Conservation (phyloP, 2,329 filamentous ascomycete genomes). For the Teratosphaeria zuluensis region DNA sequence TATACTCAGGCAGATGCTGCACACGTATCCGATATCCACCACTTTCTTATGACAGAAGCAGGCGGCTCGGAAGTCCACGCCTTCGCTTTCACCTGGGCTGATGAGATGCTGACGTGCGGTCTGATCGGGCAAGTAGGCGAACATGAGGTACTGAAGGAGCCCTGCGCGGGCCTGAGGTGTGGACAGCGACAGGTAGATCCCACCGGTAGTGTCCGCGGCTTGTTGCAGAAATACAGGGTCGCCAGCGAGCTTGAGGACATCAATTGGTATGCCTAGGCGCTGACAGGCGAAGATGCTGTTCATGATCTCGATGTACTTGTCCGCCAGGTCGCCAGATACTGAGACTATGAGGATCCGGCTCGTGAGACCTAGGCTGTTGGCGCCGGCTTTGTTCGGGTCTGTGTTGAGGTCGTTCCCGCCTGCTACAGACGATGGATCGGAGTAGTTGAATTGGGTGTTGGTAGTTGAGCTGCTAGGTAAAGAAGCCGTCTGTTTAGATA, state of each 20-base stretch:
- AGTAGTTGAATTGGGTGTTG: conserved; percentile 51
- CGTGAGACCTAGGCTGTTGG: conserved; percentile 45
- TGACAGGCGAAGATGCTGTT: conserved; percentile 95
- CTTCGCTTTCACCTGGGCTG: conserved; percentile 63
- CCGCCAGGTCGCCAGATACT: conserved; percentile 77
- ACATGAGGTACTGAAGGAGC: conserved; percentile 86
- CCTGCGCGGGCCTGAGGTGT: conserved; percentile 36
- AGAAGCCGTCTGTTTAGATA: conserved; percentile 62
- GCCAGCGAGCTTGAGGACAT: conserved; percentile 77
- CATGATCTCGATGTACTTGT: conserved; percentile 96
- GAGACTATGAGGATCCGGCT: conserved; percentile 83
- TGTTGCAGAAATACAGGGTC: conserved; percentile 91
- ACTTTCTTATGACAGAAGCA: conserved; percentile 94
- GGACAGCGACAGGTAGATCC: conserved; percentile 54
- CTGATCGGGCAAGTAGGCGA: conserved; percentile 74
- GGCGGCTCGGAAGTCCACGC: conserved; percentile 93
- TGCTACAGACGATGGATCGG: conserved; percentile 38
- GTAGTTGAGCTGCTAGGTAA: conserved; percentile 30
- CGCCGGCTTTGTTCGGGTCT: conserved; percentile 25
- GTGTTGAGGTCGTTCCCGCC: conserved; percentile 44
- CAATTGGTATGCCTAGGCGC: conserved; percentile 77
- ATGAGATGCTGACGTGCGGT: conserved; percentile 57
- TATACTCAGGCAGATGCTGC: conserved; percentile 91
- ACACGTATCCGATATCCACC: conserved; percentile 88
- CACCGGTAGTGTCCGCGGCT: conserved; percentile 64